Percentiles rank a stretch among this genome's conserved stretches.
These are phyloP conservation scores for Diplocarpon rosae DNA, from an alignment of 2,329 filamentous ascomycete species.

Conservation along the genomic window DNA sequence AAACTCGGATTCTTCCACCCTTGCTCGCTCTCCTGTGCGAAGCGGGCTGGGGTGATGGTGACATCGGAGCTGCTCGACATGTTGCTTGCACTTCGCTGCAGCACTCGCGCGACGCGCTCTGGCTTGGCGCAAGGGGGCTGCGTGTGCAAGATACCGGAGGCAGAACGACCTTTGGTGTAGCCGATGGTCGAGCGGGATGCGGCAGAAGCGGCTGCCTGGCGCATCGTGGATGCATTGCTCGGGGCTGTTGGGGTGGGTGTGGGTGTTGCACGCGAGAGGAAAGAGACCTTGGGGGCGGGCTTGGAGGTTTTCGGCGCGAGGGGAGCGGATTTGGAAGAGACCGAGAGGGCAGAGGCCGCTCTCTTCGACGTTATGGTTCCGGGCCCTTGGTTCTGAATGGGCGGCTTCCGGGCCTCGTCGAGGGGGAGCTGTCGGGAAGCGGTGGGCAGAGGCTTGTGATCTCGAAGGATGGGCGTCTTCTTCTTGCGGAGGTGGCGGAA, in stretches of 20 bases:
- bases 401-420: slow-evolving; percentile 15
- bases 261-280: slow-evolving; percentile 31
- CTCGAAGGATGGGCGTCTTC: slow-evolving; percentile 8
- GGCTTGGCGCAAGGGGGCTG: background rate
- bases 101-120: slow-evolving; percentile 12
- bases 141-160: slow-evolving; percentile 31
- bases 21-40: slow-evolving; percentile 27
- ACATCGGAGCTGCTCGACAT: slow-evolving; percentile 31
- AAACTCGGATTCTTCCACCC: slow-evolving; percentile 39
- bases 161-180: slow-evolving; percentile 64
- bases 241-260: slow-evolving; percentile 30
- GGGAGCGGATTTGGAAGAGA: slow-evolving; percentile 25
- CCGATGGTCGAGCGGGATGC: slow-evolving; percentile 75
- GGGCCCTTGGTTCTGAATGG: slow-evolving; percentile 28
- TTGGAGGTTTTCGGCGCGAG: slow-evolving; percentile 25
- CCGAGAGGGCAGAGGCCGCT: slow-evolving; percentile 42
- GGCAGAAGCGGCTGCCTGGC: slow-evolving; percentile 49
- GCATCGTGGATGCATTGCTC: slow-evolving; percentile 39
- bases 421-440: slow-evolving; percentile 1
- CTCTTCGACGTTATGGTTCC: slow-evolving; percentile 43
- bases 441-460: slow-evolving; percentile 2
- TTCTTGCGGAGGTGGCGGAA: slow-evolving; percentile 26
- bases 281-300: slow-evolving; percentile 26
- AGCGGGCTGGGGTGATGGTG: slow-evolving; percentile 39
- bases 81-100: slow-evolving; percentile 24